A percentile compares a stretch with the other conserved stretches of the same genome.
Evolutionary conservation across 2,329 filamentous ascomycete species (phyloP).

Genomic region (Aspergillus clavatus): DNA sequence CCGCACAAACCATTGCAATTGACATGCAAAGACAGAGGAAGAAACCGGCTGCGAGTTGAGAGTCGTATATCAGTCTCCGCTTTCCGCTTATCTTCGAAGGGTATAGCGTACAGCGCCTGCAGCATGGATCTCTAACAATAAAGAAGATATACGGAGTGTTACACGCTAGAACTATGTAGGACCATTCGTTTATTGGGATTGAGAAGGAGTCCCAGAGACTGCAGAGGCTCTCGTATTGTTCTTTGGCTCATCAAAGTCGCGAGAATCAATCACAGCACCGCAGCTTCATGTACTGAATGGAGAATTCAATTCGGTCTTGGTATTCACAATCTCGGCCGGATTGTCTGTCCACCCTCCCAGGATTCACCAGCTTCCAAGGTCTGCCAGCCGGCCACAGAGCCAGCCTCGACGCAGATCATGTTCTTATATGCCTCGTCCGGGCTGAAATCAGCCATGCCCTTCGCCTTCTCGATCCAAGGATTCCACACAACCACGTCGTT

Average conservation of each 20-base stretch:
- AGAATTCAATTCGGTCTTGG: neutral
- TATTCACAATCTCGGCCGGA: constrained; percentile 40
- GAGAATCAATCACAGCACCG: neutral
- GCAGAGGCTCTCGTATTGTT: too few relatives aligned
- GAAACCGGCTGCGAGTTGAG: neutral
- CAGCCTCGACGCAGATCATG: constrained; percentile 93
- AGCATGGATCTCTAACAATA: too few relatives aligned
- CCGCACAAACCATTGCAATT: constrained; percentile 51
- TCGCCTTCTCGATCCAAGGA: constrained; percentile 83
- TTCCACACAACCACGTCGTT: constrained; percentile 94
- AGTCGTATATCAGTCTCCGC: too few relatives aligned
- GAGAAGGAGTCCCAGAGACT: too few relatives aligned
- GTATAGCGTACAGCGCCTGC: too few relatives aligned
- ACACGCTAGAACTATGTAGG: too few relatives aligned
- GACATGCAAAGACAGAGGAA: constrained; percentile 12
- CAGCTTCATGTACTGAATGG: constrained; percentile 2
- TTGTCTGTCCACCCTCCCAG: constrained; percentile 60
- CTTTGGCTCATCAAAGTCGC: too few relatives aligned
- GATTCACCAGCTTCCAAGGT: constrained; percentile 74
- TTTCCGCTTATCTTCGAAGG: too few relatives aligned
- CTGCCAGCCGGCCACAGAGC: constrained; percentile 75
- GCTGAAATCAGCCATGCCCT: constrained; percentile 76
- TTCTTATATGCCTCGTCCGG: constrained; percentile 87
- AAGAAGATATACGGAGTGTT: too few relatives aligned
- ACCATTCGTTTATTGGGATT: too few relatives aligned